Conservation (phyloP, 2,329 filamentous ascomycete species). For the Xylariales sp. region DNA sequence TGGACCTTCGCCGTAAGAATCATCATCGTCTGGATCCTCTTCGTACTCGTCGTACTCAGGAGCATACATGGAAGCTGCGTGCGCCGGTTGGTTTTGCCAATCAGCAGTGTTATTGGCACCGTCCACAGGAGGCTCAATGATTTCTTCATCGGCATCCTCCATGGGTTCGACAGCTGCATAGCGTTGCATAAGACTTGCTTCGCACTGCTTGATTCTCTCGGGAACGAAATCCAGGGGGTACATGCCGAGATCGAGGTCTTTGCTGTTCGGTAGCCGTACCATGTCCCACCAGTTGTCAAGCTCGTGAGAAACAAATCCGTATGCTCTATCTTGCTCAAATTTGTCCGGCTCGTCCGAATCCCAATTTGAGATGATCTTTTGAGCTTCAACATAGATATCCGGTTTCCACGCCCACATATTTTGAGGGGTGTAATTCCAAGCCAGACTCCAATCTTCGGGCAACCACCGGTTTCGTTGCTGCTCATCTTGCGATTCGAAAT, state of each 20-base stretch:
- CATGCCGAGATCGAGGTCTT: constrained; percentile 55
- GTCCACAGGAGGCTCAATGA: constrained; percentile 33
- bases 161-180: constrained; percentile 37
- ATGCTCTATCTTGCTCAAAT: constrained; percentile 53
- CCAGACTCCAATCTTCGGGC: constrained; percentile 44
- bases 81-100: constrained; percentile 34
- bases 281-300: constrained; percentile 63
- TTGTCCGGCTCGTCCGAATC: constrained; percentile 49
- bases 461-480: constrained; percentile 44
- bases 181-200: constrained; percentile 54
- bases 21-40: constrained; percentile 56
- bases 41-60: constrained; percentile 49
- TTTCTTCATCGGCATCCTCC: constrained; percentile 26
- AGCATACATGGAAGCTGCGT: constrained; percentile 33
- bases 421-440: constrained; percentile 51
- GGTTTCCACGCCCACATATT: constrained; percentile 16
- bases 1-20: constrained; percentile 75
- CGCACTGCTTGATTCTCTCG: constrained; percentile 52
- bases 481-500: constrained; percentile 44
- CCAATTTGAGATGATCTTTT: constrained; percentile 44
- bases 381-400: constrained; percentile 29
- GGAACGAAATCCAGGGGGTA: constrained; percentile 57
- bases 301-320: constrained; percentile 59
- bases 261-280: constrained; percentile 56
- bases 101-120: constrained; percentile 22